phyloP scores from a whole-genome alignment of 2,329 filamentous ascomycete genomes.

The Penicillium crustosum region DNA sequence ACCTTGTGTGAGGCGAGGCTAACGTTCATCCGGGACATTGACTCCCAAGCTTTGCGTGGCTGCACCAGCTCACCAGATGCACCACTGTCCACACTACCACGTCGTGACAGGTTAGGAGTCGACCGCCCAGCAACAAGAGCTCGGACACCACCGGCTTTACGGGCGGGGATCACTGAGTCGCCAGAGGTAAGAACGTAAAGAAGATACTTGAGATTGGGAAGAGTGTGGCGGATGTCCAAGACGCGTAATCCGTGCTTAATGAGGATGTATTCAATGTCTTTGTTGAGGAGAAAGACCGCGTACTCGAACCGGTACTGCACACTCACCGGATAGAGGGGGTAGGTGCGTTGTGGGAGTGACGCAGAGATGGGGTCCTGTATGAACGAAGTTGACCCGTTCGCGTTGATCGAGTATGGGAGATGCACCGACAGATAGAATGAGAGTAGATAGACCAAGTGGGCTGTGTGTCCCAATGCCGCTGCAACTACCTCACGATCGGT shows the following conservation, averaged over 20 bases:
- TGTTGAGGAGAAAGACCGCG: slow-evolving; percentile 93
- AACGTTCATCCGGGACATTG: slow-evolving; percentile 30
- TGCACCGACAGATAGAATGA: slow-evolving; percentile 79
- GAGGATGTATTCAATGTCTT: slow-evolving; percentile 76
- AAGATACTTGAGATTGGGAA: slow-evolving; percentile 91
- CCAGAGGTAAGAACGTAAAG: slow-evolving; percentile 87
- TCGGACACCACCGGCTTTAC: slow-evolving; percentile 56
- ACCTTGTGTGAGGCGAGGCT: slow-evolving; percentile 12
- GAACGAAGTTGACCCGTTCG: slow-evolving; percentile 70
- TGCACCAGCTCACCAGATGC: slow-evolving; percentile 32
- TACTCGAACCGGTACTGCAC: slow-evolving; percentile 93
- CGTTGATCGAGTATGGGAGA: slow-evolving; percentile 75
- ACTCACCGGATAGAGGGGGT: slow-evolving; percentile 74
- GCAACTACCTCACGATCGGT: slow-evolving; percentile 67
- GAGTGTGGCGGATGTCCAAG: slow-evolving; percentile 84
- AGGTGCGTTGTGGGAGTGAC: slow-evolving; percentile 61
- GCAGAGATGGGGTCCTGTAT: slow-evolving; percentile 71
- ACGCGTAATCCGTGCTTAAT: slow-evolving; percentile 70
- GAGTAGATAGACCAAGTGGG: slow-evolving; percentile 71
- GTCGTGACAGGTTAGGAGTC: slow-evolving; percentile 40
- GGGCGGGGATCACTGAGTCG: slow-evolving; percentile 58
- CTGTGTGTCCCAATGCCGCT: slow-evolving; percentile 77
- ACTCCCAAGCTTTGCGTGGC: slow-evolving; percentile 28
- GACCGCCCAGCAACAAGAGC: slow-evolving; percentile 45
- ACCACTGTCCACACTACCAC: slow-evolving; percentile 43